A percentile compares a stretch with the other conserved stretches of the same genome.
phyloP scores from a whole-genome alignment of 2,329 filamentous ascomycete species.

The Aspergillus novoparasiticus region DNA sequence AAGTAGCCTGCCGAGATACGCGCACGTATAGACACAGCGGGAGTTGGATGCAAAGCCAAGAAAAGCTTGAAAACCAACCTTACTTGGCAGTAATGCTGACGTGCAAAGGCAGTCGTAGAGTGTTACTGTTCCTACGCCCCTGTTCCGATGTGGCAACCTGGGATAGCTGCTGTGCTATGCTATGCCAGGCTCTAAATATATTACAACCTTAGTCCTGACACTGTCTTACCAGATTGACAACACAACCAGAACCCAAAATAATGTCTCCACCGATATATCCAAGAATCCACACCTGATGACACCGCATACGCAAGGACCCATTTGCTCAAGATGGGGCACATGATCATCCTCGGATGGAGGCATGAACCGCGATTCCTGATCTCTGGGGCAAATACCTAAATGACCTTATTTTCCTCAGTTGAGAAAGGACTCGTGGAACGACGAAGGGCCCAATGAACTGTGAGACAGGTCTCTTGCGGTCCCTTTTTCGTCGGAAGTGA shows the following conservation, averaged over 20 bases:
- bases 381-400: not conserved
- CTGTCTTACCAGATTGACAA: constrained; percentile 23
- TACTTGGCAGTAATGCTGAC: not conserved
- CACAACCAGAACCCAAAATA: constrained; percentile 12
- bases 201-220: not conserved
- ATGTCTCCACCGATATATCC: constrained; percentile 39
- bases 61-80: not conserved
- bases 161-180: not conserved
- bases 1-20: not conserved
- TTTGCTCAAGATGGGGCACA: constrained; percentile 13
- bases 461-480: not conserved
- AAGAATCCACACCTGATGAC: not conserved
- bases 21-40: not conserved
- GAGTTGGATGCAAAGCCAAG: constrained; percentile 4
- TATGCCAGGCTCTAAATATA: not conserved
- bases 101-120: not conserved
- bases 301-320: constrained; percentile 18
- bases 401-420: not conserved
- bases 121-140: not conserved
- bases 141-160: not conserved
- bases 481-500: not conserved
- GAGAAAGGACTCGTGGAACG: not conserved
- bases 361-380: constrained; percentile 3
- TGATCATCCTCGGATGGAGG: constrained; percentile 12
- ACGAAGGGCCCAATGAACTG: not conserved